A percentile compares a stretch with the other conserved stretches of the same genome.
Conservation (phyloP, 805 yeast genomes). For the Zygoascus bituminiphila region DNA sequence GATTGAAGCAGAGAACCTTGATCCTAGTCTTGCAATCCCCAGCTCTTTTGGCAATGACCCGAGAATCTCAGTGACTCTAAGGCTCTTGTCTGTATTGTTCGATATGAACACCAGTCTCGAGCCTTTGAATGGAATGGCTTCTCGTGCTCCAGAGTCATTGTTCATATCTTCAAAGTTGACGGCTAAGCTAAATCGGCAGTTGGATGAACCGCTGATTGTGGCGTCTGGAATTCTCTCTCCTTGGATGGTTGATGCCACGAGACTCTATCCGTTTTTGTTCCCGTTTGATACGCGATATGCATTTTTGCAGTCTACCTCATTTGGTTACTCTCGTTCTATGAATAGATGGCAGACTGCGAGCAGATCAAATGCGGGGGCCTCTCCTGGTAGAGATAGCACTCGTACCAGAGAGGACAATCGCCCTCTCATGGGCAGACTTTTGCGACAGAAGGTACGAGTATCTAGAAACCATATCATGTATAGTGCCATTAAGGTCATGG, state of each 20-base stretch:
- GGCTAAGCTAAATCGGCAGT: constrained; percentile 76
- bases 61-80: constrained; percentile 15
- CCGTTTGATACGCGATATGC: constrained; percentile 74
- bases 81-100: constrained; percentile 23
- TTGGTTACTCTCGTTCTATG: constrained; percentile 79
- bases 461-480: constrained; percentile 61
- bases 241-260: constrained; percentile 73
- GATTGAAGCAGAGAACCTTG: constrained; percentile 19
- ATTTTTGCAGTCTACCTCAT: constrained; percentile 79
- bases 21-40: constrained; percentile 15
- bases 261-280: constrained; percentile 69
- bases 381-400: constrained; percentile 15
- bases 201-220: constrained; percentile 83
- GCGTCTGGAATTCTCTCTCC: constrained; percentile 80
- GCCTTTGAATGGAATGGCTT: constrained; percentile 11
- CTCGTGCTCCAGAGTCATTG: constrained; percentile 16
- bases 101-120: constrained; percentile 19
- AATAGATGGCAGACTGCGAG: constrained; percentile 59
- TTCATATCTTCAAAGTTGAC: constrained; percentile 76
- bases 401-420: constrained; percentile 10
- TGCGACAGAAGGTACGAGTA: constrained; percentile 72
- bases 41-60: constrained; percentile 19
- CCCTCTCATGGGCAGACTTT: constrained; percentile 53
- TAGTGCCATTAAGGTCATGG: constrained; percentile 73
- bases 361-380: constrained; percentile 25